phyloP scores from a whole-genome alignment of 2,329 filamentous ascomycete species.

The Paecilomyces niveus region DNA sequence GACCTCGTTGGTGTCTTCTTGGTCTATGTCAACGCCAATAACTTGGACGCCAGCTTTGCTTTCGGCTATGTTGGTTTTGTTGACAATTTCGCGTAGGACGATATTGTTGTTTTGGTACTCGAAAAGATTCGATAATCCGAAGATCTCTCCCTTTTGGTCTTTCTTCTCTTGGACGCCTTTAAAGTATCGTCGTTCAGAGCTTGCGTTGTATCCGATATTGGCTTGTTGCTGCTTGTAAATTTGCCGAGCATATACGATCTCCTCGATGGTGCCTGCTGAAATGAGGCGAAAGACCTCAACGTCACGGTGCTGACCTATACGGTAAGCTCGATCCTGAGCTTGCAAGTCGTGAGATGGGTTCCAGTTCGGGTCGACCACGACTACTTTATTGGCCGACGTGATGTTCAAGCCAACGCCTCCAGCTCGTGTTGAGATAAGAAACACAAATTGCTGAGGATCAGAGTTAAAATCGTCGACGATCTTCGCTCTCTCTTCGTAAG shows the following conservation, averaged over 20 bases:
- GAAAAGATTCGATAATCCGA: conserved; percentile 82
- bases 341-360: conserved; percentile 93
- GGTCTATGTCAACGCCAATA: conserved; percentile 65
- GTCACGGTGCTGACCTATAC: conserved; percentile 85
- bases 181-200: conserved; percentile 88
- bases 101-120: conserved; percentile 72
- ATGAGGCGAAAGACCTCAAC: conserved; percentile 94
- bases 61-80: conserved; percentile 96
- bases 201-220: conserved; percentile 93
- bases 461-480: conserved; percentile 88
- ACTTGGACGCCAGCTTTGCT: conserved; percentile 77
- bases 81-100: conserved; percentile 87
- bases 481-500: conserved; percentile 72
- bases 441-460: conserved; percentile 81
- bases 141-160: conserved; percentile 84
- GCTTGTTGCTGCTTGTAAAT: conserved; percentile 99
- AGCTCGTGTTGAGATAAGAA: conserved; percentile 88
- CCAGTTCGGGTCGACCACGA: conserved; percentile 96
- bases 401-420: conserved; percentile 95
- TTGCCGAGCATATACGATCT: conserved; percentile 93
- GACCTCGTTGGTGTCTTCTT: conserved; percentile 47
- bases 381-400: conserved; percentile 94
- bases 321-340: conserved; percentile 91
- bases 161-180: conserved; percentile 82
- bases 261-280: conserved; percentile 86